Percentiles rank a stretch among this genome's conserved stretches.
phyloP scores from a whole-genome alignment of 1,139 yeast genomes.

The Suhomyces coccinellae region DNA sequence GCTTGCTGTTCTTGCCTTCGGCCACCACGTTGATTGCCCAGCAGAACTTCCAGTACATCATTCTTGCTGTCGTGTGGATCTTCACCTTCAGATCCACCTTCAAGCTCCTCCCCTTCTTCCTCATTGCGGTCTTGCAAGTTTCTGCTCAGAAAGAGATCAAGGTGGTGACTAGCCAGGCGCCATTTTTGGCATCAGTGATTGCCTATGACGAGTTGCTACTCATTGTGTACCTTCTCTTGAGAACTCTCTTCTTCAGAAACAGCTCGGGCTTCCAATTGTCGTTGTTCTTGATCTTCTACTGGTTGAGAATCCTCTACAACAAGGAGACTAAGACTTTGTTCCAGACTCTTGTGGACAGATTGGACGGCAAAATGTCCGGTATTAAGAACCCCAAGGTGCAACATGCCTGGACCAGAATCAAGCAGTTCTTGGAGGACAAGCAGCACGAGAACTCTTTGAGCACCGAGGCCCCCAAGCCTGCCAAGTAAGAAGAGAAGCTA shows the following conservation, averaged over 20 bases:
- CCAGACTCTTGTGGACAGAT: slow-evolving; percentile 37
- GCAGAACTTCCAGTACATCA: slow-evolving; percentile 65
- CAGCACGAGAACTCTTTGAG: slow-evolving; percentile 11
- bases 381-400: slow-evolving; percentile 50
- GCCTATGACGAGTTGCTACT: slow-evolving; percentile 63
- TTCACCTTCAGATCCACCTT: slow-evolving; percentile 65
- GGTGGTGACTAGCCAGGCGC: slow-evolving; percentile 41
- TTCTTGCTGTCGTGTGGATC: slow-evolving; percentile 59
- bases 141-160: slow-evolving; percentile 40
- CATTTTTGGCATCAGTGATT: slow-evolving; percentile 47
- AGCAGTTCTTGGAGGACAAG: slow-evolving; percentile 41
- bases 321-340: slow-evolving; percentile 50
- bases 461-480: neutral
- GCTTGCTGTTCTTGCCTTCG: slow-evolving; percentile 52
- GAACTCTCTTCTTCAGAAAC: slow-evolving; percentile 63
- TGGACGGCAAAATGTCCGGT: slow-evolving; percentile 43
- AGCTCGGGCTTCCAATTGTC: slow-evolving; percentile 68
- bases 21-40: slow-evolving; percentile 60
- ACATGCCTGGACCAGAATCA: slow-evolving; percentile 43
- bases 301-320: slow-evolving; percentile 65
- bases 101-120: slow-evolving; percentile 59
- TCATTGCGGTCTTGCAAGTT: slow-evolving; percentile 60
- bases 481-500: neutral
- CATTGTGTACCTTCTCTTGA: slow-evolving; percentile 51
- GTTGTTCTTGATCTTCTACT: slow-evolving; percentile 57